Evolutionary conservation across 1,139 yeast genomes (phyloP).

Genomic region (Pneumocystis oryctolagi): DNA sequence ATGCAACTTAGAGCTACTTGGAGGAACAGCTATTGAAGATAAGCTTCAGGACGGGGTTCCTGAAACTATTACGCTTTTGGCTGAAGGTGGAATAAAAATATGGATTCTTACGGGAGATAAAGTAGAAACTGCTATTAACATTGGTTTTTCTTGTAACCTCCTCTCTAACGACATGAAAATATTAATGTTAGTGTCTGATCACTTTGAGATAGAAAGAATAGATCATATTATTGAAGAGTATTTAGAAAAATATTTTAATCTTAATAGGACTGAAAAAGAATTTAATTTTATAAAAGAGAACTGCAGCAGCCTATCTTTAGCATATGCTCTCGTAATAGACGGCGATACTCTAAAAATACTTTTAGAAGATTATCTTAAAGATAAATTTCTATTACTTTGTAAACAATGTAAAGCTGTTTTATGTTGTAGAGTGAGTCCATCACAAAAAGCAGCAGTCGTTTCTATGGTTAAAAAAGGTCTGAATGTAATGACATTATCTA

Average conservation of each 20-base stretch:
- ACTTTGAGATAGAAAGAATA: conserved; percentile 33
- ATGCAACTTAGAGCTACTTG: conserved; percentile 52
- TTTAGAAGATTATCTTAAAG: conserved; percentile 36
- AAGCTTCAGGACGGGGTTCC: conserved; percentile 94
- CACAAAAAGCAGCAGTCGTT: conserved; percentile 95
- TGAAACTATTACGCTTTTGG: conserved; percentile 69
- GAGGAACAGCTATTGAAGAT: conserved; percentile 97
- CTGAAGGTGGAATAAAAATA: conserved; percentile 81
- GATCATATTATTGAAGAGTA: conserved; percentile 45
- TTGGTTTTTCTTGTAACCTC: conserved; percentile 89
- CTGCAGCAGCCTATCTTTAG: conserved; percentile 65
- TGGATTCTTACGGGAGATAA: conserved; percentile 98
- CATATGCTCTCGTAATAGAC: conserved; percentile 75
- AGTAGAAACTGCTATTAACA: conserved; percentile 93
- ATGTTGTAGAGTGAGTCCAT: conserved; percentile 94
- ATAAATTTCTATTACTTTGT: conserved; percentile 69
- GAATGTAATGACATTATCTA: conserved; percentile 77
- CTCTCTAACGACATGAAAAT: conserved; percentile 77
- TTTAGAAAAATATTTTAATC: conserved; percentile 43
- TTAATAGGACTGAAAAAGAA: conserved; percentile 48
- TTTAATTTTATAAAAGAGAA: conserved; percentile 47
- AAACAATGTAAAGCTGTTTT: conserved; percentile 86
- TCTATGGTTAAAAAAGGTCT: conserved; percentile 67
- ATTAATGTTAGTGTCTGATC: conserved; percentile 45
- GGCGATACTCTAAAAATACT: conserved; percentile 81